A percentile compares a stretch with the other conserved stretches of the same genome.
phyloP scores from a whole-genome alignment of 495 filamentous ascomycete genomes.

The Chaetomidium leptoderma region DNA sequence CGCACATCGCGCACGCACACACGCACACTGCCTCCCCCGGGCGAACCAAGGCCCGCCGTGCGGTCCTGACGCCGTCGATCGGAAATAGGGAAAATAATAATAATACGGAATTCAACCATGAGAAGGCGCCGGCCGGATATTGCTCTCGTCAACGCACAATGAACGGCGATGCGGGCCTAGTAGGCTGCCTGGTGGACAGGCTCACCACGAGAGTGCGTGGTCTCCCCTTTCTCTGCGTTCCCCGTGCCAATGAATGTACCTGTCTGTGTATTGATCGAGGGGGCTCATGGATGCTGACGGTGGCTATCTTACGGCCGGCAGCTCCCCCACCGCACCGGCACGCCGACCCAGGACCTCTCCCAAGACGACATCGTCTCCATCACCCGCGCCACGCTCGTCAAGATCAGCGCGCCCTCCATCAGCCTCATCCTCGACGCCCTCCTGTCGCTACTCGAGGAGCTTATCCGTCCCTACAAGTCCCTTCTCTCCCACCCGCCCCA shows the following conservation, averaged over 20 bases:
- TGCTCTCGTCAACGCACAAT: slow-evolving; percentile 40
- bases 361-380: slow-evolving; percentile 59
- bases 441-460: slow-evolving; percentile 47
- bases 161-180: slow-evolving; percentile 60
- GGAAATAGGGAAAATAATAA: slow-evolving; percentile 5
- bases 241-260: not conserved
- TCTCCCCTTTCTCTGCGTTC: not conserved
- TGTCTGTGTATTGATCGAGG: not conserved
- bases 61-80: not conserved
- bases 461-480: slow-evolving; percentile 38
- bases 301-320: too few relatives aligned
- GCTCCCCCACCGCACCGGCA: slow-evolving; percentile 63
- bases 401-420: slow-evolving; percentile 53
- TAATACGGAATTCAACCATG: slow-evolving; percentile 25
- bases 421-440: slow-evolving; percentile 53
- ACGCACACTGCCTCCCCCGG: not conserved
- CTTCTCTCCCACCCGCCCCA: slow-evolving; percentile 47
- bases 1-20: too few relatives aligned
- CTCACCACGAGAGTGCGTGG: slow-evolving; percentile 55
- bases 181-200: slow-evolving; percentile 61
- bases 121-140: slow-evolving; percentile 26
- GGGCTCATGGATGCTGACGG: slow-evolving; percentile 1
- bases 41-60: not conserved
- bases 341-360: slow-evolving; percentile 51
- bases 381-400: slow-evolving; percentile 57